phyloP scores from a whole-genome alignment of 1,139 yeast species.

The Saccharomyces hybrid region DNA sequence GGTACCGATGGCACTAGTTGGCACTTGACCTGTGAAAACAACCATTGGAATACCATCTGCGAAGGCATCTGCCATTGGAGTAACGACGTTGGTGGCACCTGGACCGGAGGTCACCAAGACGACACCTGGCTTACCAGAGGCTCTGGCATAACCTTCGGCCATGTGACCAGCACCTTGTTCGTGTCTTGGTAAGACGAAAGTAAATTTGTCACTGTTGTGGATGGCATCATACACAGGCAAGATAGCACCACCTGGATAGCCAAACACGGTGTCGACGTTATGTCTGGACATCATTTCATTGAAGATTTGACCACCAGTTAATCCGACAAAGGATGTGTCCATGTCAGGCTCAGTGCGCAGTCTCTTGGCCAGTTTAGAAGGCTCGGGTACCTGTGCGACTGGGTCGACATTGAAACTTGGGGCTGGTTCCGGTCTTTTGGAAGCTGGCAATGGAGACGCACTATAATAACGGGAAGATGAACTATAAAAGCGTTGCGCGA shows the following conservation, averaged over 20 bases:
- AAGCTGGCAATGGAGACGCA: constrained; percentile 5
- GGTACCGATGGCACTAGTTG: constrained; percentile 91
- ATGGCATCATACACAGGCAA: constrained; percentile 96
- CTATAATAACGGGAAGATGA: constrained; percentile 10
- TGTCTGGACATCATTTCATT: constrained; percentile 98
- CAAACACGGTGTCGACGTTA: constrained; percentile 88
- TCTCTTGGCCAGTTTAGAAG: constrained; percentile 7
- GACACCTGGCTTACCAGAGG: constrained; percentile 95
- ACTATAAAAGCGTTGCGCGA: constrained; percentile 12
- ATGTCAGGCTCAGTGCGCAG: constrained; percentile 26
- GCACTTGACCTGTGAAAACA: constrained; percentile 97
- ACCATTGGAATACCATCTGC: constrained; percentile 97
- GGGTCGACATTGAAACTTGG: constrained; percentile 39
- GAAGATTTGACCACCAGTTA: constrained; percentile 95
- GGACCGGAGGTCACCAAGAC: constrained; percentile 97
- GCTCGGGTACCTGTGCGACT: constrained; percentile 9
- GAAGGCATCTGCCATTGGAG: constrained; percentile 96
- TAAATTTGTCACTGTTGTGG: constrained; percentile 80
- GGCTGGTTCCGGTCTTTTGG: constrained; percentile 41
- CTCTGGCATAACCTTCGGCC: constrained; percentile 99
- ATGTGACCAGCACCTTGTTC: constrained; percentile 99
- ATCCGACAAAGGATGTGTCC: constrained; percentile 88
- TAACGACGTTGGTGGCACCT: constrained; percentile 94
- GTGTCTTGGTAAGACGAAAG: constrained; percentile 88
- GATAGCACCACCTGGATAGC: constrained; percentile 97